Evolutionary conservation across 345 rosid genomes (phyloP).

Genomic region (Triadica sebifera): DNA sequence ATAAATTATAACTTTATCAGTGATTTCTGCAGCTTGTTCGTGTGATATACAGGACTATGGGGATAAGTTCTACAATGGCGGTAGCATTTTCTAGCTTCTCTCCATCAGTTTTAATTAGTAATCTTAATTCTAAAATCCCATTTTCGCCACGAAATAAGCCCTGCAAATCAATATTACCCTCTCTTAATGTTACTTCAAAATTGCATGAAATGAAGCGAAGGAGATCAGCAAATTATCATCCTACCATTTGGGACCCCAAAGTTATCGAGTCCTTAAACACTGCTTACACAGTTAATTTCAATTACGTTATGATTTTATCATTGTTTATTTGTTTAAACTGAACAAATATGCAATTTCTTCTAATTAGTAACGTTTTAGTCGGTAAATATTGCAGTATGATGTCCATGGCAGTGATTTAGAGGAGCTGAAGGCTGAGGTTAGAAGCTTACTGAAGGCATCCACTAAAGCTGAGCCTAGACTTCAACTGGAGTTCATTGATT

Average conservation of each 20-base stretch:
- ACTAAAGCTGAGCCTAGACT: neutral
- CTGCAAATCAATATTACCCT: neutral
- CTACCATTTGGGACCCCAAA: constrained; percentile 17
- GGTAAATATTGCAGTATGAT: constrained; percentile 12
- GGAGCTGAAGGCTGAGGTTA: constrained; percentile 11
- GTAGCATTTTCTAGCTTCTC: too few relatives aligned
- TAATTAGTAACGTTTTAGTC: neutral
- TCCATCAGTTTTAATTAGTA: too few relatives aligned
- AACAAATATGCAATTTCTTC: too few relatives aligned
- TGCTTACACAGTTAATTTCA: constrained; percentile 4
- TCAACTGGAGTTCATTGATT: constrained; percentile 10
- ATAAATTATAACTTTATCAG: too few relatives aligned
- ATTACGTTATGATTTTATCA: too few relatives aligned
- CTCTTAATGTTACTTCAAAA: neutral
- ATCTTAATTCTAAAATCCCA: too few relatives aligned
- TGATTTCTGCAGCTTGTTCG: too few relatives aligned
- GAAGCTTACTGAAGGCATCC: neutral
- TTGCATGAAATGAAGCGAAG: neutral
- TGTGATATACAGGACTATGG: too few relatives aligned
- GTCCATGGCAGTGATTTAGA: neutral
- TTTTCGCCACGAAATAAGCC: neutral
- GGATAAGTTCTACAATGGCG: too few relatives aligned
- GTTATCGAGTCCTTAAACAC: constrained; percentile 9
- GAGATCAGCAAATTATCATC: neutral
- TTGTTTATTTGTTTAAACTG: too few relatives aligned